phyloP scores from a whole-genome alignment of 2,329 filamentous ascomycete species.

The Fusarium sp. region DNA sequence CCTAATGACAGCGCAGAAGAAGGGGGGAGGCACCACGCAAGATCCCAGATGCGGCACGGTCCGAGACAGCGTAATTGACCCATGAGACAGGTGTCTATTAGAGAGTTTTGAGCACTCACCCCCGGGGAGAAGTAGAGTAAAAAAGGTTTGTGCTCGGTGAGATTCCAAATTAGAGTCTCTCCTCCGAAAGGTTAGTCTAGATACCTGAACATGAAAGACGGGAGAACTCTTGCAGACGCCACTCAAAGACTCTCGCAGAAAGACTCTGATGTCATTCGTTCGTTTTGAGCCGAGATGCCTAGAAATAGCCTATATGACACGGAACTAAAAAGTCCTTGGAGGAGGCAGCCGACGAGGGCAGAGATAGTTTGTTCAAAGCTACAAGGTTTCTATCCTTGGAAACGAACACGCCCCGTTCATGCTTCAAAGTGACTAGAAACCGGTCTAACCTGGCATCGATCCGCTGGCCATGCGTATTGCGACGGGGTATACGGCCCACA shows the following conservation, averaged over 20 bases:
- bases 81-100: constrained; percentile 20
- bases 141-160: constrained; percentile 7
- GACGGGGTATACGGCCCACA: background rate
- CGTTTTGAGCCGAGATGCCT: background rate
- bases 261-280: background rate
- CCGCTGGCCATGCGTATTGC: background rate
- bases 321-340: background rate
- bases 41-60: constrained; percentile 41
- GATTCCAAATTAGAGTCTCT: constrained; percentile 4
- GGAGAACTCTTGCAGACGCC: background rate
- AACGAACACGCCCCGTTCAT: background rate
- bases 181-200: background rate
- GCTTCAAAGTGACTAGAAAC: background rate
- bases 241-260: background rate
- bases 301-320: background rate
- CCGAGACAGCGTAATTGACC: constrained; percentile 36
- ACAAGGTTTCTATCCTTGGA: background rate
- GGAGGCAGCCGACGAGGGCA: background rate
- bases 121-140: background rate
- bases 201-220: background rate
- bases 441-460: constrained; percentile 7
- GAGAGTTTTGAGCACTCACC: background rate
- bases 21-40: constrained; percentile 9
- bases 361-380: background rate
- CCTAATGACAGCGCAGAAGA: constrained; percentile 15